Percentiles rank a stretch among this genome's conserved stretches.
Evolutionary conservation across 2,329 filamentous ascomycete species (phyloP).

Genomic region (Ascochyta clinopodiicola): DNA sequence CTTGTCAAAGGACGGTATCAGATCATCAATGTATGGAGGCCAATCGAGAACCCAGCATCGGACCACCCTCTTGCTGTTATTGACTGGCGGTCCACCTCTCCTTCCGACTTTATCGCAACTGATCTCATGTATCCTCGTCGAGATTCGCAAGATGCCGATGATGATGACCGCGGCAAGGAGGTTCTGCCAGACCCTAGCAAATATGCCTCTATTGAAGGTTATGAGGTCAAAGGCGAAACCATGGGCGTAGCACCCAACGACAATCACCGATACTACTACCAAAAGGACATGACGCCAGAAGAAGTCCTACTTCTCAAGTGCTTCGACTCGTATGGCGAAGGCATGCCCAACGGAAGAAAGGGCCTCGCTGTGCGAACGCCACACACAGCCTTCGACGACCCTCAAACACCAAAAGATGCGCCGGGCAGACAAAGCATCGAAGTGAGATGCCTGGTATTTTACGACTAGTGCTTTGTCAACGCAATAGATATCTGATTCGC

Average conservation of each 20-base stretch:
- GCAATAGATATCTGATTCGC: not conserved
- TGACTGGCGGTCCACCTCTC: conserved; percentile 66
- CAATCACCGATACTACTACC: conserved; percentile 68
- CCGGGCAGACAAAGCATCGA: conserved; percentile 67
- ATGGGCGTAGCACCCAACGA: conserved; percentile 65
- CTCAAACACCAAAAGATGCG: conserved; percentile 58
- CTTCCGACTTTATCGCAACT: conserved; percentile 65
- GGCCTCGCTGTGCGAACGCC: conserved; percentile 59
- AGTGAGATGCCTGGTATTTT: conserved; percentile 68
- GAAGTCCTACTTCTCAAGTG: conserved; percentile 62
- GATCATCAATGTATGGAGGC: conserved; percentile 75
- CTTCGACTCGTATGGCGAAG: conserved; percentile 54
- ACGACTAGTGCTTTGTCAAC: conserved; percentile 49
- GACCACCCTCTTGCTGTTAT: conserved; percentile 73
- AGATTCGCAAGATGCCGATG: conserved; percentile 36
- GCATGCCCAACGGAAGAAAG: conserved; percentile 48
- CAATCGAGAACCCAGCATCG: conserved; percentile 68
- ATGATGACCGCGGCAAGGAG: conserved; percentile 67
- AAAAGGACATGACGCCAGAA: conserved; percentile 69
- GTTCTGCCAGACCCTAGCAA: conserved; percentile 57
- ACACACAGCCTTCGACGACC: conserved; percentile 70
- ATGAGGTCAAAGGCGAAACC: conserved; percentile 69
- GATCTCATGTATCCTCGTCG: conserved; percentile 67
- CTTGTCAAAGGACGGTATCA: conserved; percentile 66
- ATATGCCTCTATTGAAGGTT: conserved; percentile 62